Evolutionary conservation across 257 asterid genomes (phyloP), one percentile per base, ranked within the genome.

Genomic region (Solanum neorickii): DNA sequence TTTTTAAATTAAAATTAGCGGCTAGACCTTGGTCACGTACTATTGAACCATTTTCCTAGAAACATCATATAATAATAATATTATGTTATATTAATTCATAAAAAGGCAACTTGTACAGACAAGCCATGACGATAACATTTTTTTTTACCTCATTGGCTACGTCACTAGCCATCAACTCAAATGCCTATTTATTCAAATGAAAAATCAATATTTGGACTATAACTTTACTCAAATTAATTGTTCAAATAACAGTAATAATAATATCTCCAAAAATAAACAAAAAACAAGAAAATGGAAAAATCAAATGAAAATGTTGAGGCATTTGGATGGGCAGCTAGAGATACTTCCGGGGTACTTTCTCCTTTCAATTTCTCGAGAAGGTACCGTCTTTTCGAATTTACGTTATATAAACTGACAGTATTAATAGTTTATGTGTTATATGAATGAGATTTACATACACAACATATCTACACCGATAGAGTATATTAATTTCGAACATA

Each of bases 291-390:
- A 60, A 87, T 87, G 89, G 82, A 20, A 8, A 83, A 56, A 41
- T 86, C 86, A 21, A 35, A 29, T 11, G 90, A 86, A 42, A 46
- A 47, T 31, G 89, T 74, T 21, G 27, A 74, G 83, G 87, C 89
- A 12, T 89, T 83, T 73, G 91, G 91, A 83, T 89, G 86, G 89
- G 89, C 91, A 59, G 91, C 91, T 31, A 86, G 87, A 62, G 90
- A 82, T 9, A 5, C 75, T 3, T 88, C 87, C 42, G 90, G 90
- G 1, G 20, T 82, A 82, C 87, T 89, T 18, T 89, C 89, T 42
- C 87, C 87, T n/a, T 89, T 86, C 83, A 37, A 75, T 2, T 89
- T 89, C 49, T 74, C 89, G 31, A 86, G 91, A 87, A 86, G 89
- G 91, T 86, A 44, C 3, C 42, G 1, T 21, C 2, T 69, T 69